Evolutionary conservation across 164 flowering plant species (phyloP), one percentile per base, ranked within the genome.

Genomic region (Berberis vulgaris): DNA sequence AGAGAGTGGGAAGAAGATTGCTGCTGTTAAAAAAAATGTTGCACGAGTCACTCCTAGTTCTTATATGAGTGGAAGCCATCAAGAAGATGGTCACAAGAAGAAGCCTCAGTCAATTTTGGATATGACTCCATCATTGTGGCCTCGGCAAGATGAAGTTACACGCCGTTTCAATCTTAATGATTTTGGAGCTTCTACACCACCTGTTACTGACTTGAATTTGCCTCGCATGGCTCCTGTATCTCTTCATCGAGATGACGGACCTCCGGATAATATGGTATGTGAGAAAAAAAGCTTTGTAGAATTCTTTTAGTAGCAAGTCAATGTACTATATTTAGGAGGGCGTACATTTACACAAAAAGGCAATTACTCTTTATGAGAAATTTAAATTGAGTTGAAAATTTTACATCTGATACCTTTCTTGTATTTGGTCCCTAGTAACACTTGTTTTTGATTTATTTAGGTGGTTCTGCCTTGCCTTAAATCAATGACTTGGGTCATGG

Each of bases 401-500:
- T 41, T 46, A 39, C 43, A 49, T 41, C n/a, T 54, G 39, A 41
- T 13, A 44, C 6, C 39, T 43, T 40, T 61, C 45, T 38, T 1
- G 1, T 54, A 6, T 1, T 38, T 54, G 4, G 9, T 4, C 2
- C 4, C n/a, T 13, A 26, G 26, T 26, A 26, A 26, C 26, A 26
- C 26, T 52, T 10, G 10, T 11, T 10, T 1, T 10, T 26, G n/a
- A 52, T 52, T 52, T 52, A 52, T 52, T 2, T 65, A 88, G 91
- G 66, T 79, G 66, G 49, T 67, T 10, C 84, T 88, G 72, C 91
- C 96, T 64, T 86, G 86, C 76, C 87, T 88, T n/a, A 88, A 88
- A 76, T 84, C 96, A 72, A 84, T 88, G 96, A 88, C 91, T 58
- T 88, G 96, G 96, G 84, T 79, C 55, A 88, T 88, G 91, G 91